phyloP scores from a whole-genome alignment of 192 early-diverging fungal genomes.

The Haplosporangium gracile region DNA sequence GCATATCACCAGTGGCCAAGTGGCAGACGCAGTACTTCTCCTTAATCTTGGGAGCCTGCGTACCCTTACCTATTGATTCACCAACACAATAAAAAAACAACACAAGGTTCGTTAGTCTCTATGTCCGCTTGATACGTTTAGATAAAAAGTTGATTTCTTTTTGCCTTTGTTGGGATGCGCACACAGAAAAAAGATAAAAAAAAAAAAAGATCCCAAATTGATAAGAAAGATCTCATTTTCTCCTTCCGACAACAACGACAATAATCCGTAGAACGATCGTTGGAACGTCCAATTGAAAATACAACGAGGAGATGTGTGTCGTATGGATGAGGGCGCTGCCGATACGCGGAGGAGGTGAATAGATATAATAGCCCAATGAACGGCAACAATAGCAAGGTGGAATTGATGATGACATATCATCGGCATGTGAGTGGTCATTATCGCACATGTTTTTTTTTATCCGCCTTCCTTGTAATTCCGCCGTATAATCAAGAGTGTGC shows the following conservation, averaged over 20 bases:
- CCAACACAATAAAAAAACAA: not conserved
- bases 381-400: not conserved
- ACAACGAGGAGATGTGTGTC: not conserved
- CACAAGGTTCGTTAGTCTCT: not conserved
- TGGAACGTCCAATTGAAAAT: not conserved
- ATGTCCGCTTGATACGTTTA: not conserved
- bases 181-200: not conserved
- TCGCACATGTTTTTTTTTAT: not conserved
- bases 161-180: constrained; percentile 1
- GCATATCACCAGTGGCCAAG: constrained; percentile 99
- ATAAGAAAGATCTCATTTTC: constrained; percentile 2
- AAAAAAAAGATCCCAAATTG: not conserved
- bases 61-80: constrained; percentile 80
- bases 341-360: not conserved
- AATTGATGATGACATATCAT: constrained; percentile 18
- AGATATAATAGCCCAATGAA: not conserved
- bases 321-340: not conserved
- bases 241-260: not conserved
- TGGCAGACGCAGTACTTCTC: constrained; percentile 97
- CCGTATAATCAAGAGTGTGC: not conserved
- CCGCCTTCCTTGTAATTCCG: not conserved
- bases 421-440: constrained; percentile 29
- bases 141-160: not conserved
- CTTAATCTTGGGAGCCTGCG: constrained; percentile 97
- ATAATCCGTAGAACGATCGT: not conserved